phyloP scores from a whole-genome alignment of 371 early-diverging fungal species.

The Rhizopus microsporus region DNA sequence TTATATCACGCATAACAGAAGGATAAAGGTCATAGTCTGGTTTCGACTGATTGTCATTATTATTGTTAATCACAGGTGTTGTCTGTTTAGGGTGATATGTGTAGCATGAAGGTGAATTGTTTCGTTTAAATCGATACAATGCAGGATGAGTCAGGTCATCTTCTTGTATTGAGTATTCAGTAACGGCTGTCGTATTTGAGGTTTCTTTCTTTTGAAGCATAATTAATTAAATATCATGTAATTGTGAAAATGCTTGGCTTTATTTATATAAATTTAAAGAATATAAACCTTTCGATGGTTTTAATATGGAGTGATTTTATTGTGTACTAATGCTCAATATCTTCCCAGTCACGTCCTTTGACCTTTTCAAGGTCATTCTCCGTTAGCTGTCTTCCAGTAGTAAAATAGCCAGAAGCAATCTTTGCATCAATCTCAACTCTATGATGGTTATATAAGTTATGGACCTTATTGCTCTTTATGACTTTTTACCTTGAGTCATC shows the following conservation, averaged over 20 bases:
- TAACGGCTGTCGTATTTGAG: slow-evolving; percentile 16
- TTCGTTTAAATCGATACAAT: slow-evolving; percentile 24
- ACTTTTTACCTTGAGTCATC: slow-evolving; percentile 72
- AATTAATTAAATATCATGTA: not conserved
- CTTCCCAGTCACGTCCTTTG: slow-evolving; percentile 86
- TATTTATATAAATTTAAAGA: too few relatives aligned
- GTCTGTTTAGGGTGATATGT: slow-evolving; percentile 7
- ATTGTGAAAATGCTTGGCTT: too few relatives aligned
- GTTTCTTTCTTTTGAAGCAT: slow-evolving; percentile 8
- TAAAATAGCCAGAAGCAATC: slow-evolving; percentile 94
- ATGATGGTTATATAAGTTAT: not conserved
- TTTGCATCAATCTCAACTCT: slow-evolving; percentile 97
- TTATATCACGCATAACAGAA: slow-evolving; percentile 1
- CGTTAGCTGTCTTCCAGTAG: slow-evolving; percentile 61
- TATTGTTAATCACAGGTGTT: not conserved
- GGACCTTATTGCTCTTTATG: not conserved
- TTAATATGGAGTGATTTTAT: too few relatives aligned
- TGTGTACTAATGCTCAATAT: slow-evolving; percentile 60
- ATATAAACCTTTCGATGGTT: too few relatives aligned
- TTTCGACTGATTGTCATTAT: not conserved
- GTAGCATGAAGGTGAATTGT: slow-evolving; percentile 13
- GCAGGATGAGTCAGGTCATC: slow-evolving; percentile 31
- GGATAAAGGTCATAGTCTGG: slow-evolving; percentile 2
- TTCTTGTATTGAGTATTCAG: slow-evolving; percentile 25
- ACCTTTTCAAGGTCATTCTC: slow-evolving; percentile 64